Evolutionary conservation across 495 filamentous ascomycete genomes (phyloP).

Genomic region (Hypoxylon intermedium): DNA sequence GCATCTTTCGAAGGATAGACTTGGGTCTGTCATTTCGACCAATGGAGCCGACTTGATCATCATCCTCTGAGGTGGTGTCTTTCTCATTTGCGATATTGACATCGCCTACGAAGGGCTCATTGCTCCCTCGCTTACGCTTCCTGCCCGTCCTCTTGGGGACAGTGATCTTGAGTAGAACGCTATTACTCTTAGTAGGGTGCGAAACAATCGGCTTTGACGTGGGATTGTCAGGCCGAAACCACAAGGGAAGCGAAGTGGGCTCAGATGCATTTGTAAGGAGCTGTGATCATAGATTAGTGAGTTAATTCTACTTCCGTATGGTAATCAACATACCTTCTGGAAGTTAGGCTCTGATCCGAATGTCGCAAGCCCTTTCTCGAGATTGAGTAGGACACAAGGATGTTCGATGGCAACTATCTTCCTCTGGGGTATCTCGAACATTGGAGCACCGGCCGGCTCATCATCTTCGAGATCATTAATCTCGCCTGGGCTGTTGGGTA

Average conservation of each 20-base stretch:
- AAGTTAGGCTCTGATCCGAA: conserved; percentile 73
- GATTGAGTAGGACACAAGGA: conserved; percentile 80
- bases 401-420: conserved; percentile 83
- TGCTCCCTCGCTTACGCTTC: conserved; percentile 77
- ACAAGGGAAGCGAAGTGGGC: conserved; percentile 61
- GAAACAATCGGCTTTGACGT: conserved; percentile 77
- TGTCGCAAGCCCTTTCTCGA: conserved; percentile 81
- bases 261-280: conserved; percentile 38
- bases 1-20: conserved; percentile 68
- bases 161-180: conserved; percentile 84
- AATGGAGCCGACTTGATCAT: conserved; percentile 45
- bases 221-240: conserved; percentile 78
- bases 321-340: conserved; percentile 60
- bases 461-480: conserved; percentile 31
- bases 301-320: background rate
- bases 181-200: conserved; percentile 71
- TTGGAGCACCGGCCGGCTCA: conserved; percentile 34
- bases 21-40: conserved; percentile 51
- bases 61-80: conserved; percentile 2
- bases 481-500: conserved; percentile 6
- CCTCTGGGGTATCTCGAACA: conserved; percentile 63
- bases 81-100: conserved; percentile 31
- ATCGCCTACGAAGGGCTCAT: conserved; percentile 65
- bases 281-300: conserved; percentile 11
- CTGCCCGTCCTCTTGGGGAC: conserved; percentile 86